These are phyloP conservation scores for Cicer pinnatifidum DNA, from an alignment of 306 rosid species.

Conservation along the genomic window DNA sequence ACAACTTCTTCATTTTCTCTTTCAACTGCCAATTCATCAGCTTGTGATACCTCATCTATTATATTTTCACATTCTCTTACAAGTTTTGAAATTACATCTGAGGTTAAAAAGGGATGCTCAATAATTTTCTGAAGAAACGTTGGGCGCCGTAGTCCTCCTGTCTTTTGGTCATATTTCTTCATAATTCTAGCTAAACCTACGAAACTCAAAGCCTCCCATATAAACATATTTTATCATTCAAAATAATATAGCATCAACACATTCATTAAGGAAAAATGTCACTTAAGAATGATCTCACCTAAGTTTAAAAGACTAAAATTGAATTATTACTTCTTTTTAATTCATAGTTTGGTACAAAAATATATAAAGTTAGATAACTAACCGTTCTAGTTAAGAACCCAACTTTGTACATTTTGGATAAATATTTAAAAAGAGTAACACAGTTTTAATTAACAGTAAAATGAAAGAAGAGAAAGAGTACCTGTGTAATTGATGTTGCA, in stretches of 20 bases:
- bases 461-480: neutral
- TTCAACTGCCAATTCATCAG: neutral
- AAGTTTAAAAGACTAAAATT: too few relatives aligned
- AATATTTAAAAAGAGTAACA: too few relatives aligned
- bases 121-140: neutral
- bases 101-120: neutral
- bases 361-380: too few relatives aligned
- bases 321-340: too few relatives aligned
- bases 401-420: too few relatives aligned
- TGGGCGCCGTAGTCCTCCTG: neutral
- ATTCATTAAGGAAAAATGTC: too few relatives aligned
- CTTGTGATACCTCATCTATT: neutral
- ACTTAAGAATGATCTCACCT: too few relatives aligned
- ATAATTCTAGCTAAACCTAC: neutral
- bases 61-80: constrained; percentile 15
- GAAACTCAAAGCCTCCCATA: neutral
- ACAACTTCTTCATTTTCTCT: neutral
- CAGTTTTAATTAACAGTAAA: too few relatives aligned
- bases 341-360: too few relatives aligned
- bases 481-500: constrained; percentile 73
- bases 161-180: constrained; percentile 20
- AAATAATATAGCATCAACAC: too few relatives aligned
- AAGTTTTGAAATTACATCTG: neutral
- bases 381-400: too few relatives aligned
- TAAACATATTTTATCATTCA: neutral